Evolutionary conservation across 208 protist genomes (phyloP), one percentile per base, ranked within the genome.

Genomic region (Wallacemonas collosoma): DNA sequence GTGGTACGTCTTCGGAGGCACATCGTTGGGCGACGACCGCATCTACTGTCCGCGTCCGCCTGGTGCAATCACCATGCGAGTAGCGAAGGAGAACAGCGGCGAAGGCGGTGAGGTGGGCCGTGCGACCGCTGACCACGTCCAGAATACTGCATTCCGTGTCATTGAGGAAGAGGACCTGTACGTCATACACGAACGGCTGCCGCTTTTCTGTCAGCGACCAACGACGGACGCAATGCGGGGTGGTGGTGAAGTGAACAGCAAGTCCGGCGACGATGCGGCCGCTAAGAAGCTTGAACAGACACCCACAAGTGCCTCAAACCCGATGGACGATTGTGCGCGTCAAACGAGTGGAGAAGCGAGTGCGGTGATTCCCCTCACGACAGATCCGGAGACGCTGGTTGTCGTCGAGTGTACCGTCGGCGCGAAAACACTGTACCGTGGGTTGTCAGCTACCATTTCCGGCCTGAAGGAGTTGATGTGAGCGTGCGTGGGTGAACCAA

Each of bases 371-470:
- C 41, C 60, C n/a, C 60, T 65, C 60, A 65, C 43, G 15, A 65
- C 60, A 17, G 60, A 65, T n/a, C 41, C 38, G 9, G 43, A 51
- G 41, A 65, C 41, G 60, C 60, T 44, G 9, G 43, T 65, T n/a
- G 60, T 65, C 9, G 60, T 65, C n/a, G 60, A 65, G n/a, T 65
- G 43, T 41, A 65, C 60, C 5, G 40, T 65, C 40, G 60, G 60
- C 60, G 60, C 60, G 41, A 65, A 65, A 26, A 65, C 60, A 51
- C 60, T 65, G 12, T 65, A 50, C 50, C 60, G 60, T 17, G 60
- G 60, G 14, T 41, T 65, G 8, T 65, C 60, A 14, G 60, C 60
- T 14, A 65, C 60, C 60, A 65, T 65, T n/a, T n/a, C 60, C 3
- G 60, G 60, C 40, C 60, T 65, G n/a, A 65, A 45, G 43, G 40